Conservation (phyloP, 2,329 filamentous ascomycete genomes). For the Trichoderma sp. region DNA sequence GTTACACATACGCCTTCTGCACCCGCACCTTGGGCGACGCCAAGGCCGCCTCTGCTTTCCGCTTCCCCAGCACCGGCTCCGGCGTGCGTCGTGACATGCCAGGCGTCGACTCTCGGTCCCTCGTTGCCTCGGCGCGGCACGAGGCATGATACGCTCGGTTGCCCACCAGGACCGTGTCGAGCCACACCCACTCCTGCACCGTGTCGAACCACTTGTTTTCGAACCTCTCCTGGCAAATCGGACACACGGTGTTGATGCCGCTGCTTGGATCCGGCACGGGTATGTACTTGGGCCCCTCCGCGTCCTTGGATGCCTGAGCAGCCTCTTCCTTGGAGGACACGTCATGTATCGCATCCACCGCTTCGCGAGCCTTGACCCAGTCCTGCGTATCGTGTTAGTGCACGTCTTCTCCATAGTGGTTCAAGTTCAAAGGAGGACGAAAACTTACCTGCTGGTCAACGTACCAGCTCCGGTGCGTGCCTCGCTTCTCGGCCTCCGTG, state of each 20-base stretch:
- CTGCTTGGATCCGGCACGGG: slow-evolving; percentile 78
- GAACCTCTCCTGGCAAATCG: slow-evolving; percentile 95
- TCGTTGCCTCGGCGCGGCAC: slow-evolving; percentile 81
- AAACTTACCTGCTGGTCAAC: slow-evolving; percentile 76
- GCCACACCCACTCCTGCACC: slow-evolving; percentile 95
- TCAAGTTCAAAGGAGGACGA: background rate
- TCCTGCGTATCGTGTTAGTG: slow-evolving; percentile 56
- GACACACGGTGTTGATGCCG: slow-evolving; percentile 76
- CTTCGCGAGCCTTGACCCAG: slow-evolving; percentile 85
- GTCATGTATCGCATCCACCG: slow-evolving; percentile 65
- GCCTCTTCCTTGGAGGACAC: slow-evolving; percentile 40
- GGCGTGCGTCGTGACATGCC: slow-evolving; percentile 55
- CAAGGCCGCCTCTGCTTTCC: slow-evolving; percentile 68
- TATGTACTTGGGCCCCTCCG: slow-evolving; percentile 66
- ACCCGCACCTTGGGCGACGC: slow-evolving; percentile 44
- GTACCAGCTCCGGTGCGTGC: slow-evolving; percentile 93
- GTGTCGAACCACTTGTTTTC: slow-evolving; percentile 90
- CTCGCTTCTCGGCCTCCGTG: slow-evolving; percentile 80
- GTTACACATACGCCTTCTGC: slow-evolving; percentile 42
- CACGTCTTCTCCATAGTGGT: background rate
- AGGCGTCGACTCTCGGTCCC: slow-evolving; percentile 57
- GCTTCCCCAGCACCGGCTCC: slow-evolving; percentile 69
- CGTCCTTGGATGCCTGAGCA: slow-evolving; percentile 43
- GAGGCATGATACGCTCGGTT: slow-evolving; percentile 84
- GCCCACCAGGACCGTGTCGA: slow-evolving; percentile 79